Conservation (phyloP, 768 basidiomycete genomes). For the Termitomyces bulborhizus region DNA sequence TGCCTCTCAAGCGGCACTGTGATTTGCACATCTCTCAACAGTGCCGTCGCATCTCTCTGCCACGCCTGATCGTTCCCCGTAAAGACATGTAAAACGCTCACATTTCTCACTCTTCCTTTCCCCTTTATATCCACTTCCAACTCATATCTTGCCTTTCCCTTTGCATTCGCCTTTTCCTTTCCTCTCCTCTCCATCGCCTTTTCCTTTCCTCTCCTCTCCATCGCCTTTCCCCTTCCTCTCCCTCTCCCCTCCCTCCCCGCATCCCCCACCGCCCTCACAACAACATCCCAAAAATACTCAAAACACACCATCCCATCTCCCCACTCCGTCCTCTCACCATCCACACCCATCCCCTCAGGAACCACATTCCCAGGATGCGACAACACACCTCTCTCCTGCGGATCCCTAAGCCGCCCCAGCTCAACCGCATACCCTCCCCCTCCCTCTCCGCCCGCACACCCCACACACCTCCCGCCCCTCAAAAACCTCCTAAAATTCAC, state of each 20-base stretch:
- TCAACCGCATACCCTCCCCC: slow-evolving; percentile 19
- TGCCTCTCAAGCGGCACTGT: slow-evolving; percentile 23
- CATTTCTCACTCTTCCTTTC: slow-evolving; percentile 1
- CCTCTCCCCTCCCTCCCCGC: neutral
- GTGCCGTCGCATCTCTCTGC: slow-evolving; percentile 30
- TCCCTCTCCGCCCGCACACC: neutral
- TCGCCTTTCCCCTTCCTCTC: no score
- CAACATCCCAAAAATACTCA: slow-evolving; percentile 18
- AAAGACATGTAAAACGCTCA: slow-evolving; percentile 37
- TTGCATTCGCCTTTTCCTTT: neutral
- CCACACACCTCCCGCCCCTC: slow-evolving; percentile 41
- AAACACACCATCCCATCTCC: slow-evolving; percentile 28
- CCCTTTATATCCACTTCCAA: neutral
- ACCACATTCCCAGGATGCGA: slow-evolving; percentile 25
- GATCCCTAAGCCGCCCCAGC: slow-evolving; percentile 26
- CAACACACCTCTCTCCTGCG: slow-evolving; percentile 25
- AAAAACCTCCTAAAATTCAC: slow-evolving; percentile 40
- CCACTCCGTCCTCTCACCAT: slow-evolving; percentile 16
- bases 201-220: neutral
- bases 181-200: neutral
- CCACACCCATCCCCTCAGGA: slow-evolving; percentile 12
- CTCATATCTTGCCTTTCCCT: no score
- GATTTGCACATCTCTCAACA: slow-evolving; percentile 35
- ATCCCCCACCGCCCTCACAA: neutral
- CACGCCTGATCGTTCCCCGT: slow-evolving; percentile 37